Conservation (phyloP, 306 rosid species). For the Rosa lucieae region DNA sequence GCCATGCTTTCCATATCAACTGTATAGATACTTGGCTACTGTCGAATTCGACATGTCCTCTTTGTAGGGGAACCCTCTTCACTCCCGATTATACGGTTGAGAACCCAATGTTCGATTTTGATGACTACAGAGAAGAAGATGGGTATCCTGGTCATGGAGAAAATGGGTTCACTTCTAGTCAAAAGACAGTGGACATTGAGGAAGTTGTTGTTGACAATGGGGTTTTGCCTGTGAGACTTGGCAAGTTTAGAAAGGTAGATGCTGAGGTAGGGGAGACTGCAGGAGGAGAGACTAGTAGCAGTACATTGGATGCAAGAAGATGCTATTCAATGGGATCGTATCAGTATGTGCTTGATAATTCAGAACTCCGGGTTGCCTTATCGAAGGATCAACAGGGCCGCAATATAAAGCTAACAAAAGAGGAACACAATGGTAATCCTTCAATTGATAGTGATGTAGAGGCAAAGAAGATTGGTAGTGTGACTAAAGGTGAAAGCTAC, state of each 20-base stretch:
- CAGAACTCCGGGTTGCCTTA: conserved; percentile 70
- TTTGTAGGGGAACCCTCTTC: conserved; percentile 85
- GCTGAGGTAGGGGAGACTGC: conserved; percentile 49
- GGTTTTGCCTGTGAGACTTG: conserved; percentile 80
- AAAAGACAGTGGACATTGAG: conserved; percentile 62
- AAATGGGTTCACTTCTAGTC: conserved; percentile 43
- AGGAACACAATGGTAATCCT: conserved; percentile 41
- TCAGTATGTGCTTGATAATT: conserved; percentile 76
- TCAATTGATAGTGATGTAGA: conserved; percentile 62
- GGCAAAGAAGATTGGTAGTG: conserved; percentile 76
- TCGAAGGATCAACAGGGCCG: conserved; percentile 36
- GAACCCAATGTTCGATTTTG: conserved; percentile 76
- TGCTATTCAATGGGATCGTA: conserved; percentile 96
- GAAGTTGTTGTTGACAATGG: conserved; percentile 66
- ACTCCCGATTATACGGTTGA: conserved; percentile 59
- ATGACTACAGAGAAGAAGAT: conserved; percentile 76
- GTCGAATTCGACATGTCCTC: conserved; percentile 93
- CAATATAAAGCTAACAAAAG: conserved; percentile 35
- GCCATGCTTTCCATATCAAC: conserved; percentile 91
- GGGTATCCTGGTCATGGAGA: conserved; percentile 52
- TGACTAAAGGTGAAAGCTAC: conserved; percentile 87
- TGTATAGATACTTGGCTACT: conserved; percentile 98
- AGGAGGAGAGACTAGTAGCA: conserved; percentile 87
- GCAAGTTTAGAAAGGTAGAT: conserved; percentile 66
- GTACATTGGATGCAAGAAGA: conserved; percentile 94